phyloP scores from a whole-genome alignment of 2,329 filamentous ascomycete genomes.

The Claviceps pazoutovae region DNA sequence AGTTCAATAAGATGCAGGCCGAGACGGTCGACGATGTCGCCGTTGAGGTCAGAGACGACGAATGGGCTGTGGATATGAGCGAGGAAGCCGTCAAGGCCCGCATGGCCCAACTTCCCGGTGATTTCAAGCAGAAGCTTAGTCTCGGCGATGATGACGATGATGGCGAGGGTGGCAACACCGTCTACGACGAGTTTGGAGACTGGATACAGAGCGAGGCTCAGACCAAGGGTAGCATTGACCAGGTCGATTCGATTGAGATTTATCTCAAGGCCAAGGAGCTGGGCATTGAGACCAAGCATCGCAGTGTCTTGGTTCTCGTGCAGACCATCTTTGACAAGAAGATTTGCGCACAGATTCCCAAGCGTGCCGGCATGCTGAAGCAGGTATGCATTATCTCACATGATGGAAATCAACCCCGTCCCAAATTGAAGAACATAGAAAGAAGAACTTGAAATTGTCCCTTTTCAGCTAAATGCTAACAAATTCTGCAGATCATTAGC shows the following conservation, averaged over 20 bases:
- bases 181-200: conserved; percentile 82
- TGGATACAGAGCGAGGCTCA: conserved; percentile 72
- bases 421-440: background rate
- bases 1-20: conserved; percentile 71
- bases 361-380: conserved; percentile 76
- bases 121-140: conserved; percentile 84
- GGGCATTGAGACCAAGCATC: conserved; percentile 88
- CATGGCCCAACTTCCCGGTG: conserved; percentile 80
- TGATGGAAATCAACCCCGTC: background rate
- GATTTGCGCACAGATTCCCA: conserved; percentile 74
- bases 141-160: conserved; percentile 73
- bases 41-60: conserved; percentile 61
- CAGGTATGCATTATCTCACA: conserved; percentile 39
- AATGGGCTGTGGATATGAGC: conserved; percentile 95
- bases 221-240: conserved; percentile 58
- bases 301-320: conserved; percentile 78
- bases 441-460: background rate
- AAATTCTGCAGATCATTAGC: conserved; percentile 34
- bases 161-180: conserved; percentile 59
- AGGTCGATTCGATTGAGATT: conserved; percentile 78
- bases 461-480: background rate
- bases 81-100: conserved; percentile 90
- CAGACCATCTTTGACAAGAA: conserved; percentile 89
- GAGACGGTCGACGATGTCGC: conserved; percentile 34
- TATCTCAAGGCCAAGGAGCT: conserved; percentile 96